Percentiles rank a stretch among this genome's conserved stretches.
Evolutionary conservation across 768 basidiomycete species (phyloP).

Genomic region (Trametes sanguinea): DNA sequence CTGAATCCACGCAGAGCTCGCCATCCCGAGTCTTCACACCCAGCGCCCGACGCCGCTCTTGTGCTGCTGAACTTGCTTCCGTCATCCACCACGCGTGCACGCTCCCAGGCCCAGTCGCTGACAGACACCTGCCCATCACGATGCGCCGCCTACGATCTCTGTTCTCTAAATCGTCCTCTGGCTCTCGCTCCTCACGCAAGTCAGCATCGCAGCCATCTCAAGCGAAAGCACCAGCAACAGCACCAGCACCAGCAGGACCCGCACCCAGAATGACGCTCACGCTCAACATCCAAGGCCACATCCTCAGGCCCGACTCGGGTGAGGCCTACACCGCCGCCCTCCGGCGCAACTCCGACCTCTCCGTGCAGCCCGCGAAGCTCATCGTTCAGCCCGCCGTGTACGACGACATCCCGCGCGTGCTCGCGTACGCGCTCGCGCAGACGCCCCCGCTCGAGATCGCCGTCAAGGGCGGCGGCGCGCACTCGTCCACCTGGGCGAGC

Average conservation of each 20-base stretch:
- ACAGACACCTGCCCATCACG: not conserved
- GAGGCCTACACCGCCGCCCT: constrained; percentile 24
- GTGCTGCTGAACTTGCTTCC: too few relatives aligned
- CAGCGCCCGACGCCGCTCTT: too few relatives aligned
- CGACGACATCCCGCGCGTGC: constrained; percentile 20
- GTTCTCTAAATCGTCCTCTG: not conserved
- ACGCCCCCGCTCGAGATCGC: constrained; percentile 27
- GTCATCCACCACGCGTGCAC: too few relatives aligned
- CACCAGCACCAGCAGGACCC: not conserved
- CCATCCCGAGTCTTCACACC: too few relatives aligned
- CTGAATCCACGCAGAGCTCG: too few relatives aligned
- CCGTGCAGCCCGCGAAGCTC: constrained; percentile 18
- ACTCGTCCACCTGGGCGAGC: constrained; percentile 35
- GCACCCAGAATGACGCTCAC: constrained; percentile 14
- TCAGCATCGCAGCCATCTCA: too few relatives aligned
- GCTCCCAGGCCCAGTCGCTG: too few relatives aligned
- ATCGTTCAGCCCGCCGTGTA: constrained; percentile 23
- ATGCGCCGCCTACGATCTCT: constrained; percentile 7
- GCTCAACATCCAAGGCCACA: constrained; percentile 14
- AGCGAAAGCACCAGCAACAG: too few relatives aligned
- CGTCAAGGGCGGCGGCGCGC: constrained; percentile 36
- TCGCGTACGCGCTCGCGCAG: constrained; percentile 22
- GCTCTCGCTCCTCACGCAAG: not conserved
- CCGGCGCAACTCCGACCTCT: constrained; percentile 25
- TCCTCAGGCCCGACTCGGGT: constrained; percentile 22